Percentiles rank a stretch among this genome's conserved stretches.
Evolutionary conservation across 2,329 filamentous ascomycete species (phyloP).

Genomic region (Colletotrichum sp.): DNA sequence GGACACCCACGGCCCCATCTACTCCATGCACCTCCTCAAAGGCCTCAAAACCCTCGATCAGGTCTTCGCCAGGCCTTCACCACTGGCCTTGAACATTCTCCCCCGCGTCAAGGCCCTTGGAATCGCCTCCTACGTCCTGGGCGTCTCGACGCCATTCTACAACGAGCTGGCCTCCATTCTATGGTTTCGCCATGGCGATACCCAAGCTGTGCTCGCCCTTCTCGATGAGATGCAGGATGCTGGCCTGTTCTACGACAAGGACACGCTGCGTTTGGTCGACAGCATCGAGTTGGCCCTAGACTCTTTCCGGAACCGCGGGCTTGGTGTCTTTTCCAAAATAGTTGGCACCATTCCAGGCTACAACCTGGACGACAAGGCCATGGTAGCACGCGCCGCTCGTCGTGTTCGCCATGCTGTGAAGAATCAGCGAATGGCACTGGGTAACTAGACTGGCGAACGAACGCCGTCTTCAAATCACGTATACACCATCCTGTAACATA

Average conservation of each 20-base stretch:
- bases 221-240: conserved; percentile 70
- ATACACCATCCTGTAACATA: not conserved
- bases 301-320: conserved; percentile 7
- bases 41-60: conserved; percentile 62
- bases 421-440: not conserved
- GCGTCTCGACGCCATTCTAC: conserved; percentile 73
- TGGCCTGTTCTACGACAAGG: conserved; percentile 61
- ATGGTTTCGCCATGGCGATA: conserved; percentile 66
- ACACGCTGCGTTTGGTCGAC: conserved; percentile 45
- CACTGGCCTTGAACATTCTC: conserved; percentile 64
- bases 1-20: conserved; percentile 67
- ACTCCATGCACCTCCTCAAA: conserved; percentile 63
- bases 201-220: conserved; percentile 56
- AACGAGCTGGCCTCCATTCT: conserved; percentile 67
- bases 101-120: conserved; percentile 72
- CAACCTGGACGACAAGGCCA: conserved; percentile 17
- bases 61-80: conserved; percentile 62
- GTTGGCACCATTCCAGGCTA: conserved; percentile 21
- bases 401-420: not conserved
- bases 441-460: not conserved
- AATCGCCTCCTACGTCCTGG: conserved; percentile 73
- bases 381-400: not conserved
- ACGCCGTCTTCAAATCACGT: not conserved
- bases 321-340: conserved; percentile 15
- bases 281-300: conserved; percentile 35